Conservation (phyloP, 2,329 filamentous ascomycete genomes). For the Periglandula ipomoeae region DNA sequence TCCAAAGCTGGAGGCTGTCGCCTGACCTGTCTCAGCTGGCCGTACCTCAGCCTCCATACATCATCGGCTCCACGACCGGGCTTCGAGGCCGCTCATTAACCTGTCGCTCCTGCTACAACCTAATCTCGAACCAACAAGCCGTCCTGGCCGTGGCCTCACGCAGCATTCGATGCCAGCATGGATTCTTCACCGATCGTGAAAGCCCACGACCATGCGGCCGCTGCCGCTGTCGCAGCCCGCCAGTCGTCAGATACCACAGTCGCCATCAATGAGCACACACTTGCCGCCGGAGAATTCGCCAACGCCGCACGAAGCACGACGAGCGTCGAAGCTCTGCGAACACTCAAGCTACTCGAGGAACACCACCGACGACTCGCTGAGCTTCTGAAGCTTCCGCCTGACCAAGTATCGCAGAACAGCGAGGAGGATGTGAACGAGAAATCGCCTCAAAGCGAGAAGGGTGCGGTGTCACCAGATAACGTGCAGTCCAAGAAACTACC, state of each 20-base stretch:
- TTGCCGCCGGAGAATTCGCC: conserved; percentile 82
- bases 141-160: not conserved
- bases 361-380: conserved; percentile 80
- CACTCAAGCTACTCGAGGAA: conserved; percentile 73
- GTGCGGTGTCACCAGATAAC: conserved; percentile 3
- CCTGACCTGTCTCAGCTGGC: too few species aligned
- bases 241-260: conserved; percentile 68
- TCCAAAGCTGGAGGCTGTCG: too few species aligned
- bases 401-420: conserved; percentile 25
- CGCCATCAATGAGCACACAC: conserved; percentile 79
- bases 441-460: conserved; percentile 18
- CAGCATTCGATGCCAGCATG: conserved; percentile 16
- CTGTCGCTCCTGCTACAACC: too few species aligned
- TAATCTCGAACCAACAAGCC: not conserved
- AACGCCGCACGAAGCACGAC: conserved; percentile 66
- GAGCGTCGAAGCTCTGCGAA: conserved; percentile 66
- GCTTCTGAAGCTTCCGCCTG: conserved; percentile 62
- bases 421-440: conserved; percentile 15
- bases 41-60: too few species aligned
- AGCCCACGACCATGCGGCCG: conserved; percentile 84
- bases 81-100: too few species aligned
- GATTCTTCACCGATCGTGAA: conserved; percentile 35
- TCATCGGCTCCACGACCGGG: too few species aligned
- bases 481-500: conserved; percentile 16
- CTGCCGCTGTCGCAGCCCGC: conserved; percentile 69